phyloP scores from a whole-genome alignment of 306 rosid genomes.

The Delonix regia region DNA sequence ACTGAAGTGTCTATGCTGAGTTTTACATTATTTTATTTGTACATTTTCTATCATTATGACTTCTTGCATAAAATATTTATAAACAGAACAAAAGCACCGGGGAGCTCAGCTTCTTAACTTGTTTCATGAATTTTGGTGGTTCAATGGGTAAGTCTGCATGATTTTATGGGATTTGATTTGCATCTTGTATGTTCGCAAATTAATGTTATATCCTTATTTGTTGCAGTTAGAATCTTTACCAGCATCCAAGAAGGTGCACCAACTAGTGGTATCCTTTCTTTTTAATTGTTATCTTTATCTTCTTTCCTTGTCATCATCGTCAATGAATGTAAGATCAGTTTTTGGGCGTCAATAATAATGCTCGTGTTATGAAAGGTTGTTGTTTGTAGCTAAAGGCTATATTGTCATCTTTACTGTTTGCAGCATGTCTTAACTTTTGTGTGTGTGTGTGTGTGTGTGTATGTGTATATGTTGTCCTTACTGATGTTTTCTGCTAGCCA shows the following conservation, averaged over 20 bases:
- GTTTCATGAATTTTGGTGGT: conserved; percentile 88
- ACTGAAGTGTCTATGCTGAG: conserved; percentile 31
- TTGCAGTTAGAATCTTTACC: conserved; percentile 92
- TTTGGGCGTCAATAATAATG: not conserved
- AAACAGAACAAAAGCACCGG: conserved; percentile 93
- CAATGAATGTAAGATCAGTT: conserved; percentile 2
- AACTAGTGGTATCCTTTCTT: conserved; percentile 73
- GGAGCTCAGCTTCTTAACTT: conserved; percentile 97
- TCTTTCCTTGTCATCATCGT: conserved; percentile 8
- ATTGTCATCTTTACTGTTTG: too few species aligned
- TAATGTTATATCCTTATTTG: conserved; percentile 28
- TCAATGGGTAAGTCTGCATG: conserved; percentile 71
- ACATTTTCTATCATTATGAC: not conserved
- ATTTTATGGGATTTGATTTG: conserved; percentile 16
- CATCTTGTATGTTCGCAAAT: conserved; percentile 16
- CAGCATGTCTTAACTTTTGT: conserved; percentile 16
- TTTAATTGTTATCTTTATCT: conserved; percentile 25
- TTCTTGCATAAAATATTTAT: conserved; percentile 23
- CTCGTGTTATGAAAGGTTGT: conserved; percentile 29
- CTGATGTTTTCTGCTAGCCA: conserved; percentile 1
- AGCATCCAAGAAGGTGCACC: conserved; percentile 93
- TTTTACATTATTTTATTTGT: conserved; percentile 24
- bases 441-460: not conserved
- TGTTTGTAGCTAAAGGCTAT: conserved; percentile 21
- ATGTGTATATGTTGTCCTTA: not conserved